Conservation (phyloP, 169 alveolate genomes). For the Neospora caninum region DNA sequence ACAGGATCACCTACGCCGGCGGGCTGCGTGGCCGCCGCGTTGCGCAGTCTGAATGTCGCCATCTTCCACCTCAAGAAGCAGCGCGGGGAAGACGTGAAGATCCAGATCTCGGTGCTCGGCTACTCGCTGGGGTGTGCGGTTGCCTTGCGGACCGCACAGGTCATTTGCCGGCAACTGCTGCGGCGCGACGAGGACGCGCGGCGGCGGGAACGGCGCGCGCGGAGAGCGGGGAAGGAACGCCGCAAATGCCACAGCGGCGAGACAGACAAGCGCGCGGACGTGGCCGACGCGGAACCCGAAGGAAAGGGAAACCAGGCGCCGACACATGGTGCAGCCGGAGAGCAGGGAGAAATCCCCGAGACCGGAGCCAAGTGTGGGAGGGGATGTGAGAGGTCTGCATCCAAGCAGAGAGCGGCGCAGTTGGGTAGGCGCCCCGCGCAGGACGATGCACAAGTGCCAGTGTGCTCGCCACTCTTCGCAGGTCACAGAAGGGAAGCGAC, state of each 20-base stretch:
- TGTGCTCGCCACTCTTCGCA: background rate
- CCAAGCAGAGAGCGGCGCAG: background rate
- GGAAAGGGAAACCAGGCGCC: background rate
- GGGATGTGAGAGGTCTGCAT: background rate
- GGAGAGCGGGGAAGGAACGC: constrained; percentile 40
- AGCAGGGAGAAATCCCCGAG: background rate
- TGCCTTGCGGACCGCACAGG: constrained; percentile 36
- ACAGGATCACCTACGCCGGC: constrained; percentile 37
- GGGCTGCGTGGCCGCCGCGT: constrained; percentile 44
- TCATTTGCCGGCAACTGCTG: constrained; percentile 31
- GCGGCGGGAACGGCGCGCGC: constrained; percentile 12
- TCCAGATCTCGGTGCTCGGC: constrained; percentile 23
- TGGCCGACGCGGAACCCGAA: background rate
- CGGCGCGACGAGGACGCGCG: background rate
- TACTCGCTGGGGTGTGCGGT: constrained; percentile 54
- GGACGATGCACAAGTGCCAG: background rate
- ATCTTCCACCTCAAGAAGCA: background rate
- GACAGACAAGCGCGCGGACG: background rate
- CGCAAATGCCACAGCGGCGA: background rate
- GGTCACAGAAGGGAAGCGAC: background rate
- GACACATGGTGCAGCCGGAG: background rate
- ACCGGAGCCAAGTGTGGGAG: background rate
- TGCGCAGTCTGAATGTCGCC: constrained; percentile 13
- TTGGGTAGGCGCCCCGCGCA: background rate
- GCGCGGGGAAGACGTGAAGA: background rate